Percentiles rank a stretch among this genome's conserved stretches.
Evolutionary conservation across 2,329 filamentous ascomycete species (phyloP).

Genomic region (Cladobotryum protrusum): DNA sequence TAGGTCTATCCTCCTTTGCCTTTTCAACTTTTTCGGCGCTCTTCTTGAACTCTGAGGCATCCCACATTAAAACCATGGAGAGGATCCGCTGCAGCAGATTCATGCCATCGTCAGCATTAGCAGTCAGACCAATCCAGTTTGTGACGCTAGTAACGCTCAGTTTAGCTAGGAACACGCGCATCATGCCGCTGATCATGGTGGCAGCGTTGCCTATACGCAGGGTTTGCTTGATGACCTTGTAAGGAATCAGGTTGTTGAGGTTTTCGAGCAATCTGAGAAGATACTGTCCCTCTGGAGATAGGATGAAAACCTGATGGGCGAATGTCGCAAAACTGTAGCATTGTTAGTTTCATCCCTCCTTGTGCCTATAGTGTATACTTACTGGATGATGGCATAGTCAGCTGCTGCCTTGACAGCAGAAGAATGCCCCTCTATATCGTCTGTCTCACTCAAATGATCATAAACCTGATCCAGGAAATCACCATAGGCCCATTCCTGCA

Average conservation of each 20-base stretch:
- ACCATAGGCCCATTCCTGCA: slow-evolving; percentile 63
- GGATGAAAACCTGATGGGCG: slow-evolving; percentile 65
- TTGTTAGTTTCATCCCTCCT: slow-evolving; percentile 9
- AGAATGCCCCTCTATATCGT: slow-evolving; percentile 58
- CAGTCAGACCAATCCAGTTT: slow-evolving; percentile 72
- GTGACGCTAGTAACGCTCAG: slow-evolving; percentile 66
- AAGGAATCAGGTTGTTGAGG: slow-evolving; percentile 65
- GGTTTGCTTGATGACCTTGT: slow-evolving; percentile 65
- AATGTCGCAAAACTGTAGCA: slow-evolving; percentile 59
- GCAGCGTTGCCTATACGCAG: slow-evolving; percentile 72
- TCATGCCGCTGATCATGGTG: slow-evolving; percentile 73
- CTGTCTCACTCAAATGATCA: slow-evolving; percentile 51
- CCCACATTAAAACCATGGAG: slow-evolving; percentile 65
- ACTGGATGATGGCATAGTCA: slow-evolving; percentile 66
- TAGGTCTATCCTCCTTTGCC: slow-evolving; percentile 45
- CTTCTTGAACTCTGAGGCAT: slow-evolving; percentile 63
- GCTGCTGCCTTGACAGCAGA: slow-evolving; percentile 56
- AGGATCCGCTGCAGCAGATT: slow-evolving; percentile 75
- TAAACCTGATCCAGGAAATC: slow-evolving; percentile 60
- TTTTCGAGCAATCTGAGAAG: slow-evolving; percentile 65
- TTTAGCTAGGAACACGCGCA: slow-evolving; percentile 69
- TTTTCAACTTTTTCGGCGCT: slow-evolving; percentile 59
- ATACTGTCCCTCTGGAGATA: slow-evolving; percentile 70
- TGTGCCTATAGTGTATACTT: slow-evolving; percentile 24
- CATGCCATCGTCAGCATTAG: slow-evolving; percentile 69